A percentile compares a stretch with the other conserved stretches of the same genome.
These are phyloP conservation scores for Debaryomycetaceae sp. DNA, from an alignment of 1,139 yeast species.

Conservation along the genomic window DNA sequence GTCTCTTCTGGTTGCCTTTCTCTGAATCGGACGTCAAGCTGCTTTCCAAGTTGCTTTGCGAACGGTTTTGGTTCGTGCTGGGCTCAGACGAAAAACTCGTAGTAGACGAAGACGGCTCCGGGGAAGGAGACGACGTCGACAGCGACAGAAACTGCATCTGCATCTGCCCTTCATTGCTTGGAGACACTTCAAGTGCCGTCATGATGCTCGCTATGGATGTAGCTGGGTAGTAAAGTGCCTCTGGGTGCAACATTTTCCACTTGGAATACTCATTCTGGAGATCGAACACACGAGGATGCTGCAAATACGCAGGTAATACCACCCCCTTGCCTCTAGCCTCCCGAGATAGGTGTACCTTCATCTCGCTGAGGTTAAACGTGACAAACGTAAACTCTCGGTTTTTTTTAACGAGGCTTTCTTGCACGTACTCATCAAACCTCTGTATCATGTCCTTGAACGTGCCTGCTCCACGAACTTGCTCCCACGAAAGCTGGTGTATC, in stretches of 20 bases:
- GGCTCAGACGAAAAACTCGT: constrained; percentile 6
- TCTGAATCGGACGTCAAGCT: constrained; percentile 7
- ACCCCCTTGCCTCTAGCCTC: constrained; percentile 79
- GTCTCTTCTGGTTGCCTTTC: constrained; percentile 6
- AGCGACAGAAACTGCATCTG: constrained; percentile 4
- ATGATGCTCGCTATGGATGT: constrained; percentile 51
- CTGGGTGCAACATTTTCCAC: constrained; percentile 67
- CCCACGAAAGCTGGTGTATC: constrained; percentile 58
- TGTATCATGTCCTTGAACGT: constrained; percentile 60
- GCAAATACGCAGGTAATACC: constrained; percentile 69
- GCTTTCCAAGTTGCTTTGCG: constrained; percentile 1
- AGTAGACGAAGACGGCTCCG: constrained; percentile 7
- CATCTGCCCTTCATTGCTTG: constrained; percentile 13
- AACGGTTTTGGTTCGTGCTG: constrained; percentile 2
- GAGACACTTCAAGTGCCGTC: constrained; percentile 57
- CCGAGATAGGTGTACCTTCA: constrained; percentile 73
- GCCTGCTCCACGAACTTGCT: constrained; percentile 52
- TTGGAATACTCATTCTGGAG: constrained; percentile 67
- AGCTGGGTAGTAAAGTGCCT: constrained; percentile 50
- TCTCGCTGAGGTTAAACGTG: constrained; percentile 62
- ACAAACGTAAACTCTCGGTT: constrained; percentile 63
- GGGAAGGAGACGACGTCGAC: constrained; percentile 5
- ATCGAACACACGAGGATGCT: constrained; percentile 76
- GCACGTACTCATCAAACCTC: constrained; percentile 49
- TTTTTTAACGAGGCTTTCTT: constrained; percentile 38